These are phyloP conservation scores for Flagelloscypha sp. DNA, from an alignment of 768 basidiomycete genomes.

Conservation along the genomic window DNA sequence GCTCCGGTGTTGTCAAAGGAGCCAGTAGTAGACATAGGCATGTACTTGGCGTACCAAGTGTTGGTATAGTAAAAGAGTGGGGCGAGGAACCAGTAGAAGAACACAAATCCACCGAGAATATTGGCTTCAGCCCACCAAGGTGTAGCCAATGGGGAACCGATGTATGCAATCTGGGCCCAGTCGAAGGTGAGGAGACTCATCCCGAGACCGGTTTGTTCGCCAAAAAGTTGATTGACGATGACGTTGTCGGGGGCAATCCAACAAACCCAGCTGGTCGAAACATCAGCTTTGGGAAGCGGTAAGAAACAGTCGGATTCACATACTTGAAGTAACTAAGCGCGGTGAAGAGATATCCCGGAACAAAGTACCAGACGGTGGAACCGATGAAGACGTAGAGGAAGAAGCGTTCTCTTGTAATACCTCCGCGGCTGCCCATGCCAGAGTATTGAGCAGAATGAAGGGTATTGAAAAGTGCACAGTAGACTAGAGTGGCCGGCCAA, in stretches of 20 bases:
- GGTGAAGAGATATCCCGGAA: slow-evolving; percentile 70
- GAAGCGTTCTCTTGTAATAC: slow-evolving; percentile 69
- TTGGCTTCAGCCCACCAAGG: slow-evolving; percentile 84
- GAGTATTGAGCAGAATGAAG: slow-evolving; percentile 63
- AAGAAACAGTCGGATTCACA: slow-evolving; percentile 30
- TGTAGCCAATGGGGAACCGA: slow-evolving; percentile 62
- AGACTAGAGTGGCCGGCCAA: slow-evolving; percentile 72
- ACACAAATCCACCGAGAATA: slow-evolving; percentile 49
- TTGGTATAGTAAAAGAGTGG: slow-evolving; percentile 66
- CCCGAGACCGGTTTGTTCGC: slow-evolving; percentile 49
- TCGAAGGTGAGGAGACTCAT: slow-evolving; percentile 78
- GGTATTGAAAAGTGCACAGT: slow-evolving; percentile 70
- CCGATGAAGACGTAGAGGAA: slow-evolving; percentile 57
- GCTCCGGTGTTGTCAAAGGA: slow-evolving; percentile 59
- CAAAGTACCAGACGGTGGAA: slow-evolving; percentile 57
- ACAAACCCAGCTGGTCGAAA: slow-evolving; percentile 37
- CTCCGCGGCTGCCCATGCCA: slow-evolving; percentile 53
- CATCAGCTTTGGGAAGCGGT: not conserved
- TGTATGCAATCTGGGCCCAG: slow-evolving; percentile 65
- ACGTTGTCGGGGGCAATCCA: slow-evolving; percentile 69
- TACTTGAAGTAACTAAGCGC: slow-evolving; percentile 54
- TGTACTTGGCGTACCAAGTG: slow-evolving; percentile 46
- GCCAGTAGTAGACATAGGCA: slow-evolving; percentile 59
- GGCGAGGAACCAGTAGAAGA: slow-evolving; percentile 65
- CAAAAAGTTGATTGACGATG: slow-evolving; percentile 69